A percentile compares a stretch with the other conserved stretches of the same genome.
Evolutionary conservation across 768 basidiomycete genomes (phyloP).

Genomic region (Amanita exitialis): DNA sequence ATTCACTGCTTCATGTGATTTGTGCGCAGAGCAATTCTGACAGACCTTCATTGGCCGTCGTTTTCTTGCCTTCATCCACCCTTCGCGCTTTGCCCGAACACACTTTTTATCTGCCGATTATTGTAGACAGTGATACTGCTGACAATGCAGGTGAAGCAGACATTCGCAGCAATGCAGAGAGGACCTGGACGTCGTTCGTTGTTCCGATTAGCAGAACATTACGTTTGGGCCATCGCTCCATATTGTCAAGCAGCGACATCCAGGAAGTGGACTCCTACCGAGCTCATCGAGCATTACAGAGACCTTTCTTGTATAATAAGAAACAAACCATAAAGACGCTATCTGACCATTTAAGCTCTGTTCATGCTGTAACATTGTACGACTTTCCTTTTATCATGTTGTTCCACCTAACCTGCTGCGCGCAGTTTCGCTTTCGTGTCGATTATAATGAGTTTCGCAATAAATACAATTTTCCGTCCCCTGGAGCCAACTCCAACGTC

Average conservation of each 20-base stretch:
- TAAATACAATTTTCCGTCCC: conserved; percentile 38
- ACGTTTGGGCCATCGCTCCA: conserved; percentile 21
- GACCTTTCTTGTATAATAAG: conserved; percentile 27
- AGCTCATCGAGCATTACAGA: conserved; percentile 35
- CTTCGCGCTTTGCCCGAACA: conserved; percentile 26
- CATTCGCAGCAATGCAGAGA: conserved; percentile 23
- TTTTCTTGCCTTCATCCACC: conserved; percentile 49
- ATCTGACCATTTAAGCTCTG: conserved; percentile 34
- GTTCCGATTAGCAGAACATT: conserved; percentile 32
- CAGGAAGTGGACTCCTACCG: conserved; percentile 28
- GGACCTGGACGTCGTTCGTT: conserved; percentile 32
- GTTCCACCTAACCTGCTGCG: conserved; percentile 6
- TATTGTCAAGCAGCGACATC: conserved; percentile 41
- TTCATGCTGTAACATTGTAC: conserved; percentile 61
- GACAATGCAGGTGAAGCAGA: conserved; percentile 15
- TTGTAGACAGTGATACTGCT: conserved; percentile 20
- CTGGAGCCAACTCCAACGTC: conserved; percentile 21
- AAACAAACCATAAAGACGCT: conserved; percentile 26
- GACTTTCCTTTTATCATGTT: conserved; percentile 16
- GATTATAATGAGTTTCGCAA: conserved; percentile 52
- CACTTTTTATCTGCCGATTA: conserved; percentile 49
- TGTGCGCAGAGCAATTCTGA: conserved; percentile 24
- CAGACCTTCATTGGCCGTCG: conserved; percentile 54
- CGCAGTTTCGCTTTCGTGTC: conserved; percentile 59
- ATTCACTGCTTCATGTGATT: conserved; percentile 32